phyloP scores from a whole-genome alignment of 2,329 filamentous ascomycete species.

The Sordariomycetes sp. region DNA sequence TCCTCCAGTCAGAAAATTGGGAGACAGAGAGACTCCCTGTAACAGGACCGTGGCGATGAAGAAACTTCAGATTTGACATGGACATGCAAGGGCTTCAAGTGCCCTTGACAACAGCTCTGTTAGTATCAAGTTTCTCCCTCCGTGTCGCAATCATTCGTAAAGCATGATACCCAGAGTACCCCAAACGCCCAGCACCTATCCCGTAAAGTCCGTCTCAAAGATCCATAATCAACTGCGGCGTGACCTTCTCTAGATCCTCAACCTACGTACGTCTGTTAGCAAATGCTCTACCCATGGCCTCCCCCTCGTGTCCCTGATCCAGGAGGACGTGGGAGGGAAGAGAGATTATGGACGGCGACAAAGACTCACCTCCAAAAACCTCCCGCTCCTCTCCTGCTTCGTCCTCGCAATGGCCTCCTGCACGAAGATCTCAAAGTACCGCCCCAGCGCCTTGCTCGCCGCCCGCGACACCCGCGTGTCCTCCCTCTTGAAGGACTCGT shows the following conservation, averaged over 20 bases:
- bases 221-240: constrained; percentile 76
- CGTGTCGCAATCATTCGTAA: no score
- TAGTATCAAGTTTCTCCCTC: no score
- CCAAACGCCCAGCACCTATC: not conserved
- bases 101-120: no score
- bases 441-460: constrained; percentile 65
- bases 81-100: no score
- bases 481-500: constrained; percentile 66
- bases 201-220: constrained; percentile 40
- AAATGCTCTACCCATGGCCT: not conserved
- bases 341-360: not conserved
- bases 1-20: no score
- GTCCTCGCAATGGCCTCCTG: constrained; percentile 77
- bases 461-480: constrained; percentile 65
- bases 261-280: constrained; percentile 37
- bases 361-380: constrained; percentile 60
- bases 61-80: no score
- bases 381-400: constrained; percentile 56
- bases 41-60: no score
- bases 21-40: no score
- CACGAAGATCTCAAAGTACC: constrained; percentile 87
- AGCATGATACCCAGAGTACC: not conserved
- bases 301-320: not conserved
- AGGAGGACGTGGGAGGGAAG: not conserved
- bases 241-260: constrained; percentile 81